Percentiles rank a stretch among this genome's conserved stretches.
phyloP scores from a whole-genome alignment of 2,329 filamentous ascomycete species.

The Cladophialophora bantiana region DNA sequence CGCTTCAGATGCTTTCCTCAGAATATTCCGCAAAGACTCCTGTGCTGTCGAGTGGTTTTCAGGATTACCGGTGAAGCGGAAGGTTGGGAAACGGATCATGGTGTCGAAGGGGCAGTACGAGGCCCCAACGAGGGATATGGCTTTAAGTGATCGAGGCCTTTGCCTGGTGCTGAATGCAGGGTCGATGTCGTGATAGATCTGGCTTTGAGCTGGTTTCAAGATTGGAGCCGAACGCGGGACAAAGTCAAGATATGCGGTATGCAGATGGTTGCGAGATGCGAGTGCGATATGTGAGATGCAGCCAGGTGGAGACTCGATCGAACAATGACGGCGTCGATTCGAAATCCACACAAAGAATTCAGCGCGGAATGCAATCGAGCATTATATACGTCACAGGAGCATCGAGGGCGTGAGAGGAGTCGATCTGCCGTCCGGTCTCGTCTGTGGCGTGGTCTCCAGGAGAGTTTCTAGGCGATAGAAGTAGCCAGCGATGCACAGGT shows the following conservation, averaged over 20 bases:
- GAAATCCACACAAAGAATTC: neutral
- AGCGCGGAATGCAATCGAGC: neutral
- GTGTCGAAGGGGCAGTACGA: neutral
- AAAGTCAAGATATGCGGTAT: neutral
- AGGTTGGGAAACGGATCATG: conserved; percentile 24
- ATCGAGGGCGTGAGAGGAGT: neutral
- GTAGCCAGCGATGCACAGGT: neutral
- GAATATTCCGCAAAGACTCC: conserved; percentile 12
- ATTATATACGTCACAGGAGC: conserved; percentile 2
- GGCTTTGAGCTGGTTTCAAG: neutral
- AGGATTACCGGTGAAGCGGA: neutral
- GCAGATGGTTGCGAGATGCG: neutral
- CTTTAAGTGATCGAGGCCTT: neutral
- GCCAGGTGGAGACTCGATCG: conserved; percentile 9
- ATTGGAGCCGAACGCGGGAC: neutral
- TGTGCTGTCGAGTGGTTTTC: conserved; percentile 8
- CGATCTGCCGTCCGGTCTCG: neutral
- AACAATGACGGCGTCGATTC: neutral
- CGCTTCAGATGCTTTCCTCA: conserved; percentile 7
- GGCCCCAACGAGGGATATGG: neutral
- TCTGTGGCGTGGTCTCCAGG: neutral
- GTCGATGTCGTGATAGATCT: conserved; percentile 3
- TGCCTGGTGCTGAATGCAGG: conserved; percentile 2
- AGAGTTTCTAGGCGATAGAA: neutral
- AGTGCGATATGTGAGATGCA: conserved; percentile 11